Evolutionary conservation across 768 basidiomycete genomes (phyloP).

Genomic region (Boletus coccyginus): DNA sequence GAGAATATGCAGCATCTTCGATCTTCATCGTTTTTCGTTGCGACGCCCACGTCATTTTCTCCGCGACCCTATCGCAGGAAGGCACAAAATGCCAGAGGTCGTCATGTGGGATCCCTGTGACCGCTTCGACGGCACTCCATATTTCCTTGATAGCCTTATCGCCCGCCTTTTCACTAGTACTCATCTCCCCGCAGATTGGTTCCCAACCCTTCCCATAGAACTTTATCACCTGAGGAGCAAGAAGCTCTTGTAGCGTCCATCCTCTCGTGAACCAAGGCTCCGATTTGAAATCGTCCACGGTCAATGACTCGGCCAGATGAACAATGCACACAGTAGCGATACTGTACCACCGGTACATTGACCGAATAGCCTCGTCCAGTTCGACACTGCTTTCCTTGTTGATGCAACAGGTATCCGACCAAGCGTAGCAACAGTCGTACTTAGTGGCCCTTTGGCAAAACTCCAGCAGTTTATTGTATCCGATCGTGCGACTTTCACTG

Average conservation of each 20-base stretch:
- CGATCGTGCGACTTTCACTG: slow-evolving; percentile 2
- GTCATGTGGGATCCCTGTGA: slow-evolving; percentile 12
- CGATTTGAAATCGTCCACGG: slow-evolving; percentile 4
- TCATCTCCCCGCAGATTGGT: slow-evolving; percentile 6
- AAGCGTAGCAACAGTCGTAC: slow-evolving; percentile 17
- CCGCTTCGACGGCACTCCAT: not conserved
- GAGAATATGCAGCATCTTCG: slow-evolving; percentile 24
- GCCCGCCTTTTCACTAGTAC: not conserved
- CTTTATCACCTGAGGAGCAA: slow-evolving; percentile 11
- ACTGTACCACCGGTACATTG: slow-evolving; percentile 28
- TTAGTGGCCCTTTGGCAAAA: slow-evolving; percentile 20
- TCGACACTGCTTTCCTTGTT: slow-evolving; percentile 28
- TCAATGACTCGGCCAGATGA: slow-evolving; percentile 12
- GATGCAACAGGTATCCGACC: slow-evolving; percentile 23
- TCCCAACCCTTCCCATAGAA: slow-evolving; percentile 19
- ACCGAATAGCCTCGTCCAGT: slow-evolving; percentile 27
- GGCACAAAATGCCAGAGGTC: slow-evolving; percentile 10
- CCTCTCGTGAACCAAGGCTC: slow-evolving; percentile 23
- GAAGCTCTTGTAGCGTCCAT: slow-evolving; percentile 17
- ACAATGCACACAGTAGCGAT: slow-evolving; percentile 21
- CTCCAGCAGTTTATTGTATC: slow-evolving; percentile 11
- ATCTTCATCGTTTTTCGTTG: slow-evolving; percentile 19
- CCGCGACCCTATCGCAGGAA: slow-evolving; percentile 9
- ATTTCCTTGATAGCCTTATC: slow-evolving; percentile 12
- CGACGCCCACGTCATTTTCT: slow-evolving; percentile 25